phyloP scores from a whole-genome alignment of 2,329 filamentous ascomycete genomes.

The Trichoderma atroviride region DNA sequence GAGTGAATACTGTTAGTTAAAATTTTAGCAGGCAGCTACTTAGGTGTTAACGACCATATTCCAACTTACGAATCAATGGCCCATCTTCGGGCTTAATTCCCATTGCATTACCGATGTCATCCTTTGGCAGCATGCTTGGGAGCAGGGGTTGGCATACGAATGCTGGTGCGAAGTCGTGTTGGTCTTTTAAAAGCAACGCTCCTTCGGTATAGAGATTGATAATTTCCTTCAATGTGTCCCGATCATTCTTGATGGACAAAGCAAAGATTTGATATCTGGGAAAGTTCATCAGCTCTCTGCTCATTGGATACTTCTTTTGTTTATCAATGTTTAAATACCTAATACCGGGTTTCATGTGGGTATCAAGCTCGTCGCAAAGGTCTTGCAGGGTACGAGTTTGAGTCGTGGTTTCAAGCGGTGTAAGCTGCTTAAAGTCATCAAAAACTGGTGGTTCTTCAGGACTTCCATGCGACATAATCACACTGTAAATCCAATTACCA shows the following conservation, averaged over 20 bases:
- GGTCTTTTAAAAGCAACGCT: neutral
- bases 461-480: neutral
- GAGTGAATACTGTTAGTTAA: neutral
- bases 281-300: neutral
- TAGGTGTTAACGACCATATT: neutral
- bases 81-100: neutral
- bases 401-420: neutral
- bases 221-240: neutral
- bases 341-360: neutral
- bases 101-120: neutral
- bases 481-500: neutral
- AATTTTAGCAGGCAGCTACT: neutral
- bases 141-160: conserved; percentile 1
- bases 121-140: neutral
- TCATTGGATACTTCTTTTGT: neutral
- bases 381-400: neutral
- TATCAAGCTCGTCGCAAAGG: neutral
- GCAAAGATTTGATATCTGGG: neutral
- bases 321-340: neutral
- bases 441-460: neutral
- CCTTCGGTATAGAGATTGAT: neutral
- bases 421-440: neutral
- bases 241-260: neutral
- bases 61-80: neutral
- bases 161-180: neutral